Base-by-base conservation (phyloP, 495 filamentous ascomycete species). In the Hypoxylon cercidicola region DNA sequence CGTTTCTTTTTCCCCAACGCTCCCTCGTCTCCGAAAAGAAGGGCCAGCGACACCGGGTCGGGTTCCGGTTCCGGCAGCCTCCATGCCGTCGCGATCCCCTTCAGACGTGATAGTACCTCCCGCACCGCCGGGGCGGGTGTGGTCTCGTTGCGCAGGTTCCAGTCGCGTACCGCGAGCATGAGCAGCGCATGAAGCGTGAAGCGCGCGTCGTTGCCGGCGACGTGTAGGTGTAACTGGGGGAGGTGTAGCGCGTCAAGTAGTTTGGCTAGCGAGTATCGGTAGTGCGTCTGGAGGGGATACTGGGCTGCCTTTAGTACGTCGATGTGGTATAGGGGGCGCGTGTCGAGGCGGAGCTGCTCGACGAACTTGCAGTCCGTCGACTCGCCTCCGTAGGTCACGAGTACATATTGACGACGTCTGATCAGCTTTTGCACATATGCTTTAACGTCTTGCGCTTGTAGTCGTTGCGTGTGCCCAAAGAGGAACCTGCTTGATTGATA, bases 141-240 rank as follows among this genome's bases (percentile, higher is more conserved):
- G 18, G 19, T 47, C 4, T 28, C 19, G 9, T 28, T 21, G 44
- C 44, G 44, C 13, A 12, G 18, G 44, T 28, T 21, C 44, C 44
- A 47, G 18, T 47, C 44, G 13, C 23, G 19, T 2, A 47, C 44
- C 13, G 44, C 44, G 11, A 47, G 11, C 44, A 28, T 47, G 4
- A 47, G 18, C 44, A 28, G 1, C 1, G 44, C 44, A 8, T 47
- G 44, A 3, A 21, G 18, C 18, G 44, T 47, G 19, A 47, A 47
- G 3, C 44, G 44, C 11, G 44, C 44, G 9, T 47, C 44, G 44
- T 47, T 47, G 44, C 44, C 44, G 18, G 44, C 44, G 18, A 47
- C 18, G 44, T 47, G 44, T 4, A 47, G 44, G 9, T 28, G 3
- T 12, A 15, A 8, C 44, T 16, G 23, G 13, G 44, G 44, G 23